Base-by-base conservation (phyloP, 2,329 filamentous ascomycete species). In the Hymenoscyphus repandus region DNA sequence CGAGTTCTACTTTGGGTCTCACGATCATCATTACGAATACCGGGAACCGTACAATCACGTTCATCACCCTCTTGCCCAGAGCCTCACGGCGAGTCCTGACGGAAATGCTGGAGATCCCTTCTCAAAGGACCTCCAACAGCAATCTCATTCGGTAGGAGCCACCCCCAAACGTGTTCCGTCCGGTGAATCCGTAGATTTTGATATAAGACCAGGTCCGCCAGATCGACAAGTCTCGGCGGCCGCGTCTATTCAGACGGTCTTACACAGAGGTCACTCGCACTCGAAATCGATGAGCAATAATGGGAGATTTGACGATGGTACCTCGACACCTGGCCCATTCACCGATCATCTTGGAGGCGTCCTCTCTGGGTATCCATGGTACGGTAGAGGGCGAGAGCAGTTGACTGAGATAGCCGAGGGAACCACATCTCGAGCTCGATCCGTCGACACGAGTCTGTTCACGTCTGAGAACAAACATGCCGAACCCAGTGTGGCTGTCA, bases 1-100 rank as follows among this genome's bases (percentile, higher is more conserved):
- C 50, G 80, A 85, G 40, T 58, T 57, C 3, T 79, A 78, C 59
- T 80, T 82, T 53, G 65, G 72, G 20, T 70, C 68, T 44, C 59
- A 71, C 18, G 71, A 68, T 32, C 71, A 75, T 62, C 61, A 59
- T 18, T 49, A 60, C 6, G 57, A 61, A 10, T 49, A 59, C 33
- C 58, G 55, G 27, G 71, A 75, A 59, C 74, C 77, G 47, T 69
- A 71, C 44, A 31, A 9, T n/a, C 44, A 46, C 20, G 17, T 34
- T 15, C 85, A 89, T 47, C 88, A 92, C 65, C 87, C 88, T 17
- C 70, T 92, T 38, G 82, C 87, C 15, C 85, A 88, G 59, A 91
- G 86, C 64, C 78, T 88, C 44, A 83, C 80, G 33, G 86, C 80
- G 15, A 88, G 83, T 62, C 87, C 86, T 1, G 80, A 84, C 43